phyloP scores from a whole-genome alignment of 768 basidiomycete species.

The Exsudoporus frostii region DNA sequence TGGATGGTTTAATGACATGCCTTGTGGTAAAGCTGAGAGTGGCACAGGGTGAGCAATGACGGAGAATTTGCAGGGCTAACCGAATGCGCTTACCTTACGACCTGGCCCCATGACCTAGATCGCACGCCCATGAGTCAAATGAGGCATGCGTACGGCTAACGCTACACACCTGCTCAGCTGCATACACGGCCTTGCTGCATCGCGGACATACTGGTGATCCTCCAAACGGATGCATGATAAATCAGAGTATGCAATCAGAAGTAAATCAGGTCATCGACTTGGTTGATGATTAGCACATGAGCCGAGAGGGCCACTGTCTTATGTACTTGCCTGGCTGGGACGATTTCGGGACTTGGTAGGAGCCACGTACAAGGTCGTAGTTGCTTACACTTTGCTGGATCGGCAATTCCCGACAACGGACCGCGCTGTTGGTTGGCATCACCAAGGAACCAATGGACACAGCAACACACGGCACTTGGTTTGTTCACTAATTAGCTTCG shows the following conservation, averaged over 20 bases:
- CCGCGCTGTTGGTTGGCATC: not conserved
- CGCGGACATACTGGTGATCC: constrained; percentile 70
- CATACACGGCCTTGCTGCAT: constrained; percentile 77
- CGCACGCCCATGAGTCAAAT: constrained; percentile 8
- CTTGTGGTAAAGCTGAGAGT: constrained; percentile 72
- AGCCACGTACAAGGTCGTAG: not conserved
- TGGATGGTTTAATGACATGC: constrained; percentile 32
- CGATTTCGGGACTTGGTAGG: not conserved
- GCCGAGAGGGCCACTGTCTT: not conserved
- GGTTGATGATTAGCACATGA: constrained; percentile 1
- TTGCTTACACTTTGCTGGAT: not conserved
- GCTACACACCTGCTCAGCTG: constrained; percentile 73
- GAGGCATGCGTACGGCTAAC: not conserved
- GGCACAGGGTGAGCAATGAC: constrained; percentile 2
- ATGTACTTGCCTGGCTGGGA: constrained; percentile 12
- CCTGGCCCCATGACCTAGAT: constrained; percentile 80
- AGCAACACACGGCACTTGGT: not conserved
- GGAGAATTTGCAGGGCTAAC: not conserved
- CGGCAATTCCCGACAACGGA: constrained; percentile 17
- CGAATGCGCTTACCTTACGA: constrained; percentile 60
- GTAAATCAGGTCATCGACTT: constrained; percentile 2
- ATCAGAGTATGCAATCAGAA: not conserved
- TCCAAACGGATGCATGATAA: constrained; percentile 67
- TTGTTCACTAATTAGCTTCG: not conserved
- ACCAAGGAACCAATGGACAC: not conserved